A percentile compares a stretch with the other conserved stretches of the same genome.
phyloP scores from a whole-genome alignment of 441 rosid species.

The Gossypium laxum region DNA sequence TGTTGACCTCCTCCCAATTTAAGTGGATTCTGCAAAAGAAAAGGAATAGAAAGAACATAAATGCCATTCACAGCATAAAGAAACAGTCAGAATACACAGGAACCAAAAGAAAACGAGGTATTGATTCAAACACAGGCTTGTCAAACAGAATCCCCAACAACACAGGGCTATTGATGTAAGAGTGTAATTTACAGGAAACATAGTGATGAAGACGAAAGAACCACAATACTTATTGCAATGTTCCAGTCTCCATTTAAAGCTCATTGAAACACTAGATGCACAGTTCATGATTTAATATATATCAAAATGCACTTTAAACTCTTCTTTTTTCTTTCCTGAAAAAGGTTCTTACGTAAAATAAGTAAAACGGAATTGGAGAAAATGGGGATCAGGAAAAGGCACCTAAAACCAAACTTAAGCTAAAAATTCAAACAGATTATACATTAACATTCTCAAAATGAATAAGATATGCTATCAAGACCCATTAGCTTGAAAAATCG shows the following conservation, averaged over 20 bases:
- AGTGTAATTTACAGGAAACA: neutral
- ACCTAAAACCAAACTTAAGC: neutral
- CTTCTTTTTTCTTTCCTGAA: neutral
- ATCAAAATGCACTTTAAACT: neutral
- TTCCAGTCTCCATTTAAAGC: neutral
- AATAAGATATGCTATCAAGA: neutral
- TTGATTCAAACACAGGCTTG: neutral
- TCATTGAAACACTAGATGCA: neutral
- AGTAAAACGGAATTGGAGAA: neutral
- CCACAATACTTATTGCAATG: neutral
- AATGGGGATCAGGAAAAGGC: neutral
- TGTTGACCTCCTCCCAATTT: slow-evolving; percentile 53
- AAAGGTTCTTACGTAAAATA: neutral
- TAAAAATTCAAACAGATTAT: neutral
- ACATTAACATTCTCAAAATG: neutral
- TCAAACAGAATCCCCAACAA: neutral
- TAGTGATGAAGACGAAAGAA: neutral
- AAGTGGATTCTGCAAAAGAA: slow-evolving; percentile 47
- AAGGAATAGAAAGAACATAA: neutral
- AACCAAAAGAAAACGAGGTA: neutral
- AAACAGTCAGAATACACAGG: neutral
- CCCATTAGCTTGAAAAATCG: neutral
- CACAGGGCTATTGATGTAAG: neutral
- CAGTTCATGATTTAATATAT: neutral
- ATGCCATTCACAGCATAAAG: neutral